phyloP scores from a whole-genome alignment of 2,329 filamentous ascomycete species.

The Monascus ruber region DNA sequence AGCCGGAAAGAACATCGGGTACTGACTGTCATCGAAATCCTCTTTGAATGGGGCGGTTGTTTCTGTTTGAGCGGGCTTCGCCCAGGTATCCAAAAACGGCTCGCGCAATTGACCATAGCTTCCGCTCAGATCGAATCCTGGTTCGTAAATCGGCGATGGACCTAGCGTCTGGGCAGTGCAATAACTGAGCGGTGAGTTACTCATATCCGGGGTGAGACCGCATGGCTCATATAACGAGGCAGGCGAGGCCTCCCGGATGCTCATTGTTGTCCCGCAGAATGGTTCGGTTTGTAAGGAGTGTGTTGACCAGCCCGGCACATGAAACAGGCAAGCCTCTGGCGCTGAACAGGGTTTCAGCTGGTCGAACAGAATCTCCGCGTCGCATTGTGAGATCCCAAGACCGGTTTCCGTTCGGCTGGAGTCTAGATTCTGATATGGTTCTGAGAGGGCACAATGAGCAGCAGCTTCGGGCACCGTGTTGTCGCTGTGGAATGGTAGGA shows the following conservation, averaged over 20 bases:
- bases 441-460: no score
- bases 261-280: conserved; percentile 12
- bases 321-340: conserved; percentile 9
- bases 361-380: conserved; percentile 11
- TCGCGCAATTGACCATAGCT: no score
- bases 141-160: conserved; percentile 15
- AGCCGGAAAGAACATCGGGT: no score
- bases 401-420: conserved; percentile 12
- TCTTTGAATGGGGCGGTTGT: no score
- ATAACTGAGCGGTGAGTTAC: conserved; percentile 14
- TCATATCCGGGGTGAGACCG: conserved; percentile 8
- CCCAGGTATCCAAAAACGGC: no score
- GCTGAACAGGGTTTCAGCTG: conserved; percentile 11
- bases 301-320: conserved; percentile 12
- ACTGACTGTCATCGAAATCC: no score
- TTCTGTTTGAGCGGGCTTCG: no score
- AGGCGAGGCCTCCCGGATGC: conserved; percentile 9
- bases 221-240: conserved; percentile 14
- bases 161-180: conserved; percentile 13
- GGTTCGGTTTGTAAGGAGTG: conserved; percentile 10
- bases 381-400: conserved; percentile 21
- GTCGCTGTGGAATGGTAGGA: no score
- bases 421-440: not conserved
- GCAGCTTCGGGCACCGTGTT: no score
- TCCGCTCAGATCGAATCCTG: conserved; percentile 6